A percentile compares a stretch with the other conserved stretches of the same genome.
Conservation (phyloP, 768 basidiomycete genomes). For the Crucibulum laeve region DNA sequence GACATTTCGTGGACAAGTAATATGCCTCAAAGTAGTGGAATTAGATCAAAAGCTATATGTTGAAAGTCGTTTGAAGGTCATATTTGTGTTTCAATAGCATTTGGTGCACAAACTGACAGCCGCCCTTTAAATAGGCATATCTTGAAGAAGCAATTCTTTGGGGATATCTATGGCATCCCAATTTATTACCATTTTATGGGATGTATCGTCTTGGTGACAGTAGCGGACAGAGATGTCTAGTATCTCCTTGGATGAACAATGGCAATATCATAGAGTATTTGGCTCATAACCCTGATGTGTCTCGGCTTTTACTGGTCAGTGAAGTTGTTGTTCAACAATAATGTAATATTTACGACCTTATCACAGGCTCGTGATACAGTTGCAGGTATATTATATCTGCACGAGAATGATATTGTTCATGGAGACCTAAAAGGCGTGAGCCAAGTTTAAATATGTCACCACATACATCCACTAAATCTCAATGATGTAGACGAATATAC, state of each 20-base stretch:
- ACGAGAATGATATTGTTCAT: slow-evolving; percentile 8
- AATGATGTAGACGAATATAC: background rate
- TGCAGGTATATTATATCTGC: slow-evolving; percentile 11
- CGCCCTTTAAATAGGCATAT: no score
- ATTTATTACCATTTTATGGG: slow-evolving; percentile 5
- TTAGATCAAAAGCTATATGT: no score
- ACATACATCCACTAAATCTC: background rate
- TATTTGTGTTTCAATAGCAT: no score
- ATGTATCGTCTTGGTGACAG: slow-evolving; percentile 1
- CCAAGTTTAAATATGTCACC: no score
- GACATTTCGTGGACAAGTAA: no score
- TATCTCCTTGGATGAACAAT: slow-evolving; percentile 12
- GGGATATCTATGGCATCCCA: slow-evolving; percentile 1
- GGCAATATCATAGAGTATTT: slow-evolving; percentile 6
- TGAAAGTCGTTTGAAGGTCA: no score
- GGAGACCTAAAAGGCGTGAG: slow-evolving; percentile 7
- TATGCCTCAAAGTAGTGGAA: no score
- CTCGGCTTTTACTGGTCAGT: slow-evolving; percentile 2
- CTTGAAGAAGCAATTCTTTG: slow-evolving; percentile 7
- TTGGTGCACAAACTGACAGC: no score
- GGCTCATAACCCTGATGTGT: background rate
- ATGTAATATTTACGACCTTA: no score
- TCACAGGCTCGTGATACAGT: slow-evolving; percentile 9
- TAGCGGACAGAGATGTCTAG: background rate
- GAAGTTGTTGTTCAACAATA: background rate